phyloP scores from a whole-genome alignment of 2,329 filamentous ascomycete genomes.

The Acrodontium crateriforme region DNA sequence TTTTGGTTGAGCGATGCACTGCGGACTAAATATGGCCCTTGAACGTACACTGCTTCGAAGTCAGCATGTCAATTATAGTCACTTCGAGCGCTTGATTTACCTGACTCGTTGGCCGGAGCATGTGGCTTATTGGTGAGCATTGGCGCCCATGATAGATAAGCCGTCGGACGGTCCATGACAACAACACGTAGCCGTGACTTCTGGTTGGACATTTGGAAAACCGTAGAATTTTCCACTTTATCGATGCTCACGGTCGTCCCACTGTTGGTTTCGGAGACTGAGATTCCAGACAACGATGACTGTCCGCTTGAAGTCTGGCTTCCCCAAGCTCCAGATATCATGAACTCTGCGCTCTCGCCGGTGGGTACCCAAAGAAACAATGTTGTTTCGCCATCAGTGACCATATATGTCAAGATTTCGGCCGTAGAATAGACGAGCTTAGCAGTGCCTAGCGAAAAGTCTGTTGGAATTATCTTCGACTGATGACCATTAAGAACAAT shows the following conservation, averaged over 20 bases:
- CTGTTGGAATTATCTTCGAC: constrained; percentile 47
- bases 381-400: constrained; percentile 24
- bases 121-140: constrained; percentile 25
- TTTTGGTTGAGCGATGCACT: constrained; percentile 14
- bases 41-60: constrained; percentile 26
- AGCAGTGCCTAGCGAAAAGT: too few species aligned
- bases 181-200: constrained; percentile 24
- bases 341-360: constrained; percentile 29
- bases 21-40: constrained; percentile 29
- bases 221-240: constrained; percentile 24
- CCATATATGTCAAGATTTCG: constrained; percentile 36
- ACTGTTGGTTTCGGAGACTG: constrained; percentile 20
- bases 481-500: constrained; percentile 47
- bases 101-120: constrained; percentile 25
- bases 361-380: constrained; percentile 26
- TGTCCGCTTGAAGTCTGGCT: too few species aligned
- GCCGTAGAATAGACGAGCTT: constrained; percentile 42
- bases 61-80: too few species aligned
- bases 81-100: too few species aligned
- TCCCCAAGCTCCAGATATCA: constrained; percentile 21
- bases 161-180: constrained; percentile 24
- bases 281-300: too few species aligned
- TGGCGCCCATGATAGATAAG: constrained; percentile 27
- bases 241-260: constrained; percentile 23
- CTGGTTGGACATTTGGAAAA: too few species aligned